Evolutionary conservation across 768 basidiomycete genomes (phyloP), one percentile per base, ranked within the genome.

Genomic region (Russula griseocarnosa): DNA sequence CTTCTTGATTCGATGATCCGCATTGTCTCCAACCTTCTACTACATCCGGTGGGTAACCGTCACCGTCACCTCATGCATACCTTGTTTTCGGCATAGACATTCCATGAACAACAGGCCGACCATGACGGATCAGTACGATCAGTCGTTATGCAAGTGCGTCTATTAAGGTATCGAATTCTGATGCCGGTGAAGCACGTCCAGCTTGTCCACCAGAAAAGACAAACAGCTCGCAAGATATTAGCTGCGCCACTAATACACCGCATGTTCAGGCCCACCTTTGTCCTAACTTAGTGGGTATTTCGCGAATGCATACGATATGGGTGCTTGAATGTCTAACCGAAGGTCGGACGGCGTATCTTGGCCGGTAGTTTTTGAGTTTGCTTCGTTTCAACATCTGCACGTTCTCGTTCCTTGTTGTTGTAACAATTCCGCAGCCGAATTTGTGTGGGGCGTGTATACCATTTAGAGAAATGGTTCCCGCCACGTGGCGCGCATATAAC

Each of bases 281-380:
- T 62, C 47, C 60, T 53, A n/a, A n/a, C n/a, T n/a, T n/a, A 54
- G 60, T 46, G n/a, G 32, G 5, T 18, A 24, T 40, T 55, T 34
- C 6, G n/a, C 20, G 24, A 24, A 22, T n/a, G n/a, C 11, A 11
- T n/a, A 16, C n/a, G n/a, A 11, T n/a, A 26, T 18, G 22, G 6
- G 7, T 40, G 22, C 13, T 30, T 61, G 30, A 46, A 22, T 32
- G 18, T n/a, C 42, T 26, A 20, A 5, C 34, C 60, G 60, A 55
- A 36, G 8, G 20, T 55, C 60, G 60, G 53, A 61, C 53, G 53
- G 60, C 32, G 14, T 47, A n/a, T 55, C 24, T 34, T 30, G 32
- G 14, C 57, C 57, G 57, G n/a, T 8, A 3, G 4, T 2, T 24
- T 47, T 57, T 30, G 55, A 46, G 28, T 46, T 57, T 34, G 26